A percentile compares a stretch with the other conserved stretches of the same genome.
These are phyloP conservation scores for Eucommia ulmoides DNA, from an alignment of 257 asterid genomes.

Conservation along the genomic window DNA sequence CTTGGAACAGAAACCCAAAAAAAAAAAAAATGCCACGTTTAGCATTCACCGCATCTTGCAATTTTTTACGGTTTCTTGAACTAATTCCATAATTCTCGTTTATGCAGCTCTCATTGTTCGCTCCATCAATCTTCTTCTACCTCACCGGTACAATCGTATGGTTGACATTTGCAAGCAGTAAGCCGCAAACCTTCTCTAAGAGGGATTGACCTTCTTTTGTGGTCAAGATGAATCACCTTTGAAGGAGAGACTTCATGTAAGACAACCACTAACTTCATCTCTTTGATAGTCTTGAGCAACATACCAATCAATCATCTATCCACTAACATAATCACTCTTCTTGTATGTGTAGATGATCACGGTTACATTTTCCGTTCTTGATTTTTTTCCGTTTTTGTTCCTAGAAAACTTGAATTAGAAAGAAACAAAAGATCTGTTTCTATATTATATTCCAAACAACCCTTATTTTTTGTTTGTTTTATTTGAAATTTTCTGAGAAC, in stretches of 20 bases:
- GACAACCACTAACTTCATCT: conserved; percentile 13
- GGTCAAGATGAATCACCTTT: not conserved
- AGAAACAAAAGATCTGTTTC: no score
- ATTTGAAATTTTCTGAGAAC: no score
- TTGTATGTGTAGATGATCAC: not conserved
- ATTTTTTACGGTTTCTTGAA: no score
- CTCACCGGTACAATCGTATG: conserved; percentile 87
- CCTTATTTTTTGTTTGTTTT: no score
- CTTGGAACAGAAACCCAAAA: no score
- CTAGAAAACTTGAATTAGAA: no score
- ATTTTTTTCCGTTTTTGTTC: no score
- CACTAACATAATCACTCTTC: not conserved
- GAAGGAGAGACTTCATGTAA: conserved; percentile 3
- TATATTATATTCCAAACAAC: no score
- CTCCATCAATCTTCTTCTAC: conserved; percentile 93
- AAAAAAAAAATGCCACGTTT: no score
- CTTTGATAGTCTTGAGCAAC: conserved; percentile 36
- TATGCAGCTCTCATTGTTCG: conserved; percentile 66
- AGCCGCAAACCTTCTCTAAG: conserved; percentile 63
- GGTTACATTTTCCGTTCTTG: no score
- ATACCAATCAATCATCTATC: conserved; percentile 1
- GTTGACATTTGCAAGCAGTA: conserved; percentile 87
- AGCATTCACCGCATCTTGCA: no score
- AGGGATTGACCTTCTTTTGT: conserved; percentile 11
- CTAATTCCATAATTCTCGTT: no score